Base-by-base conservation (phyloP, 2,329 filamentous ascomycete species). In the Parascedosporium putredinis region DNA sequence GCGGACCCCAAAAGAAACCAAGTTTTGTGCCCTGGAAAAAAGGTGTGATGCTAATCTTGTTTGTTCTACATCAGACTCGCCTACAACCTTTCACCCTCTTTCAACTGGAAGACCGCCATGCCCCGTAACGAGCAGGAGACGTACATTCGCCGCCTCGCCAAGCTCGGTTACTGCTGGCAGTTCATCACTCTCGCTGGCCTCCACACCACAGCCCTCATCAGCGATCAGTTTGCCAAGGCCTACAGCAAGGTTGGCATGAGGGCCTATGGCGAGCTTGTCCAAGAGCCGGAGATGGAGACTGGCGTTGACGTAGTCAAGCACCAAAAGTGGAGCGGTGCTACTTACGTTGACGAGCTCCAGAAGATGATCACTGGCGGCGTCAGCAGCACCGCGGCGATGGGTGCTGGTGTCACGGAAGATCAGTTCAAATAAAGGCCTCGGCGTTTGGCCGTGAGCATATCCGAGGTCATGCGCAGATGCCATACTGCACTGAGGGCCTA, bases 71-170 rank as follows among this genome's bases (percentile, higher is more conserved):
- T 20, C 57, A 93, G 87, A 66, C 85, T 98, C 53, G 86, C 93
- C 4, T 98, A 98, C 76, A 98, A 98, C 76, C 84, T 98, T 56
- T 96, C 89, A 0, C 93, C 93, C 25, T 95, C 89, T 3, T 98
- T 98, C 84, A 98, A 98, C 81, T 98, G 93, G 93, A 97, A 97
- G 76, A 78, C 89, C 52, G 93, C 91, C 60, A 96, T 96, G 90
- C 78, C 88, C 42, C 81, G 86, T 57, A 76, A 78, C 49, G 91
- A 97, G 66, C 93, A 98, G 72, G 88, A 95, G 73, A 98, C 93
- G 18, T 98, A 97, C 73, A 98, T 98, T 73, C 75, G 83, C 55
- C 87, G 93, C 38, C 85, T 98, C 36, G 89, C 83, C 53, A 62
- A 73, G 55, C 79, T 98, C 45, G 93, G 93, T 55, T 98, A 98